Evolutionary conservation across 192 early-diverging fungal species (phyloP), one percentile per base, ranked within the genome.

Genomic region (Diversispora eburnea): DNA sequence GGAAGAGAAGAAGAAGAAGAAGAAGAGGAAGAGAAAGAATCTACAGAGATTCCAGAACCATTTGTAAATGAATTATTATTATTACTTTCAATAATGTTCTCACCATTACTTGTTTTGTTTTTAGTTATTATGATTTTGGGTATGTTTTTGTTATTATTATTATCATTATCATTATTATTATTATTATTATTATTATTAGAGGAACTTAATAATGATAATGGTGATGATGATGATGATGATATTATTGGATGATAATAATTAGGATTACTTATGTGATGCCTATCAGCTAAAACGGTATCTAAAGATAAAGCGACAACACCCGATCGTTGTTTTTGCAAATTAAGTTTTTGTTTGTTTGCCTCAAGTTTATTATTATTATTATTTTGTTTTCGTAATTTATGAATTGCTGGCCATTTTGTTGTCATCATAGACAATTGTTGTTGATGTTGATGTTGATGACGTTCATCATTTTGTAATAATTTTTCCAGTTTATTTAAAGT

Each of bases 401-500:
- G 72, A 20, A 73, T 45, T 52, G 20, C 52, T 49, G 72, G 61
- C 60, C 61, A 63, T 52, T 46, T 42, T 6, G 8, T 13, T 33
- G n/a, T 73, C 25, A 39, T 42, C 25, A 33, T 33, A 33, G 25
- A 33, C 25, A 33, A 33, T 33, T 33, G 25, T 33, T 33, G 25
- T 33, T 33, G 25, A 33, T 59, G 22, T 63, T 48, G 42, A 43
- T 63, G 13, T 52, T 15, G n/a, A 17, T 63, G 51, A 39, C 20
- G 58, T 39, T 20, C 33, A 25, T 73, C 60, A 41, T 10, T 49
- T 60, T 59, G 39, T 52, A 73, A 42, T 33, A 73, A 52, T 19
- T 39, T 54, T 17, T 73, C 72, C 4, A 73, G 13, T 63, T 73
- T 73, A 42, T 63, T 61, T 10, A 73, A 19, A 10, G 60, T 73